phyloP scores from a whole-genome alignment of 331 rosid species.

The Prunus yedoensis region DNA sequence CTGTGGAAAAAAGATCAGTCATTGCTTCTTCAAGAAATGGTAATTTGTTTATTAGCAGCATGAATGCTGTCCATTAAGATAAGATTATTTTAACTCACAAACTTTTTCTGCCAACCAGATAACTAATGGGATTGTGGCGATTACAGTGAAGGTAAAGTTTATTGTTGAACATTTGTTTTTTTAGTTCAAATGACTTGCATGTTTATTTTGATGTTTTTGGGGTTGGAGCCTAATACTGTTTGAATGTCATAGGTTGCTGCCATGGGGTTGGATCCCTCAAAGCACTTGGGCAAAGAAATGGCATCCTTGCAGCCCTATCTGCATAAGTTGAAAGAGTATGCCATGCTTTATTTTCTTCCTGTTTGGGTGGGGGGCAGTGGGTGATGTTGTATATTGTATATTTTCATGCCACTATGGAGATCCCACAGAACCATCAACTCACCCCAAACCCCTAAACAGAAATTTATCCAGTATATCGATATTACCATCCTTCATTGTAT shows the following conservation, averaged over 20 bases:
- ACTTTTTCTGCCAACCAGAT: slow-evolving; percentile 51
- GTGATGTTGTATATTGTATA: not conserved
- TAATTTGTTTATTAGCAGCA: slow-evolving; percentile 37
- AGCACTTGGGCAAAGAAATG: slow-evolving; percentile 93
- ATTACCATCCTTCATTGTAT: too few species aligned
- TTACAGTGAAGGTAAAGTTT: slow-evolving; percentile 81
- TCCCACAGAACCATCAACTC: too few species aligned
- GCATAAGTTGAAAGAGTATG: slow-evolving; percentile 85
- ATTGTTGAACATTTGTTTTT: slow-evolving; percentile 11
- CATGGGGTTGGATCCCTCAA: slow-evolving; percentile 87
- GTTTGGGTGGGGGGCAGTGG: too few species aligned
- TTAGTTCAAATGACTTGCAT: not conserved
- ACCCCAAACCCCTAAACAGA: too few species aligned
- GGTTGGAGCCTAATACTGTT: slow-evolving; percentile 30
- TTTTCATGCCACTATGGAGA: too few species aligned
- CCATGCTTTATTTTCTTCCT: slow-evolving; percentile 20
- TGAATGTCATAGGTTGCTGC: slow-evolving; percentile 77
- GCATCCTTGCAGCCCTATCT: slow-evolving; percentile 62
- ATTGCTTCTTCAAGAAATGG: slow-evolving; percentile 91
- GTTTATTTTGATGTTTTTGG: slow-evolving; percentile 22
- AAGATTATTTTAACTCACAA: slow-evolving; percentile 9
- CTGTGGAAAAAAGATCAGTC: slow-evolving; percentile 98
- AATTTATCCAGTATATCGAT: too few species aligned
- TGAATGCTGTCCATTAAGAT: slow-evolving; percentile 18
- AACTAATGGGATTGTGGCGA: slow-evolving; percentile 67